Base-by-base conservation (phyloP, 1,139 yeast species). In the Candida gigantensis region DNA sequence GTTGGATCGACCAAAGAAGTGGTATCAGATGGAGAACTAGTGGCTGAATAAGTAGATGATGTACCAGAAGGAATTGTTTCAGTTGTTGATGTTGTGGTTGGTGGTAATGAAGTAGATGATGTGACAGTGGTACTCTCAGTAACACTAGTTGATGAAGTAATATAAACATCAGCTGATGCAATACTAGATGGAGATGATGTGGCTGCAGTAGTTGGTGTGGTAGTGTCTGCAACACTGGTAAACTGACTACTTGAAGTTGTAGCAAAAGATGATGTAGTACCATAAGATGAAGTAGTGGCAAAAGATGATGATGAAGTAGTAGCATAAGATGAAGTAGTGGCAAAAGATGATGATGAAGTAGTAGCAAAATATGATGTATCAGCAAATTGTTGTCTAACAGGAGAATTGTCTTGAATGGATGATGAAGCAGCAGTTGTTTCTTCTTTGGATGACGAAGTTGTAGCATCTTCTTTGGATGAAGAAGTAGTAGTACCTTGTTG, bases 81-180 rank as follows among this genome's bases (percentile, higher is more conserved):
- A 10, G 35, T 24, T n/a, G 35, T 32, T 14, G 3, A 25, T 17
- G 9, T 18, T 13, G 35, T 25, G 19, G 29, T 27, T 14, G 21
- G 32, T 11, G 38, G 24, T 12, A 25, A 29, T n/a, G 24, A 8
- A 11, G 35, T 26, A 6, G 34, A 12, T 19, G 42, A 14, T 6
- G 24, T 34, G 20, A 37, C 11, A n/a, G 39, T 25, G 14, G 34
- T 27, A 19, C 35, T 15, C 11, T 17, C 25, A 13, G 41, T 14
- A 23, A 24, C 28, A 24, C 32, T 28, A n/a, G 34, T 24, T 11
- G 34, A 31, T 5, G 34, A 31, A 26, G 40, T 24, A 6, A 14
- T 24, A 16, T 31, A 10, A 11, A 34, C 12, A 24, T 26, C 24
- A 25, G 35, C 17, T 9, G 8, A 21, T 8, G 37, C 11, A 21